phyloP scores from a whole-genome alignment of 306 rosid species.

The Abrus precatorius region DNA sequence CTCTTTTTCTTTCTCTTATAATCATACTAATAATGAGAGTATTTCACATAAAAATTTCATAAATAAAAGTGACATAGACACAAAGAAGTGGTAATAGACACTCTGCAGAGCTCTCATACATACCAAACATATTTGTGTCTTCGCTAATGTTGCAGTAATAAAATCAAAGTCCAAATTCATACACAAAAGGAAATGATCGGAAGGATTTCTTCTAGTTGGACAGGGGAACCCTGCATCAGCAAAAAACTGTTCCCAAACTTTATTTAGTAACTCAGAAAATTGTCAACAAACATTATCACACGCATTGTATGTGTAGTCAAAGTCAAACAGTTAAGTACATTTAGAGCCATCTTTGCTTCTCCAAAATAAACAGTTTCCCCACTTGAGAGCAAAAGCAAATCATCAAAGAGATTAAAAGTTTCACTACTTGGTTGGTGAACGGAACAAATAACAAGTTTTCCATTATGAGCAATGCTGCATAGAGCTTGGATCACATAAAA shows the following conservation, averaged over 20 bases:
- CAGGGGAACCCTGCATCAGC: conserved; percentile 79
- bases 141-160: conserved; percentile 59
- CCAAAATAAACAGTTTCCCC: conserved; percentile 84
- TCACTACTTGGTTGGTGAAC: conserved; percentile 84
- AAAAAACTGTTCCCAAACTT: conserved; percentile 67
- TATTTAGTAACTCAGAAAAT: conserved; percentile 12
- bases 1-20: too few relatives aligned
- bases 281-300: neutral
- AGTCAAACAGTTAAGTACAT: conserved; percentile 52
- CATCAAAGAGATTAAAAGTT: conserved; percentile 75
- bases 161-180: conserved; percentile 69
- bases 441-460: conserved; percentile 68
- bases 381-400: conserved; percentile 67
- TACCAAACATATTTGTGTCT: conserved; percentile 54
- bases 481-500: conserved; percentile 74
- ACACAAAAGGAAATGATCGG: conserved; percentile 82
- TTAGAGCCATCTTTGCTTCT: conserved; percentile 59
- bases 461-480: conserved; percentile 65
- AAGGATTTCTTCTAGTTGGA: conserved; percentile 75
- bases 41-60: too few relatives aligned
- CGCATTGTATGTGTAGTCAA: neutral
- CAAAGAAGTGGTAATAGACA: too few relatives aligned
- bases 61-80: too few relatives aligned
- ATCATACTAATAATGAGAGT: too few relatives aligned
- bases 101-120: too few relatives aligned